Conservation (phyloP, 73 alveolate genomes). For the Tetrahymena malaccensis region DNA sequence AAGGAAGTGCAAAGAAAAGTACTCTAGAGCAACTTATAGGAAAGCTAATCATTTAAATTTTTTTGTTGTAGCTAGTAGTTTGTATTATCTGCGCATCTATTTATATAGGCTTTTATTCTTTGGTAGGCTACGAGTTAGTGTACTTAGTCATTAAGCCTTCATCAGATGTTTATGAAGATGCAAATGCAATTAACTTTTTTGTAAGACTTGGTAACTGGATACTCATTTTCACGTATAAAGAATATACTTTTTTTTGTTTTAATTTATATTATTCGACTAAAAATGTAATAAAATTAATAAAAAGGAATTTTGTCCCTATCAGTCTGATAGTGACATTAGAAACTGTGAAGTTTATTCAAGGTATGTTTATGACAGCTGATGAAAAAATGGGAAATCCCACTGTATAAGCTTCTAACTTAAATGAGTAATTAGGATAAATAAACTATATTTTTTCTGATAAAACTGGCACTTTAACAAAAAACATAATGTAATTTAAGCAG, state of each 20-base stretch:
- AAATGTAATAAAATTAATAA: not conserved
- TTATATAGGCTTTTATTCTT: not conserved
- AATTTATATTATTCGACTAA: not conserved
- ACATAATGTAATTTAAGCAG: conserved; percentile 84
- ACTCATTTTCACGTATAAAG: conserved; percentile 6
- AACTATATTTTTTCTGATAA: conserved; percentile 86
- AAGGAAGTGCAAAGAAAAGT: conserved; percentile 19
- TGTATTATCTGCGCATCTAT: conserved; percentile 26
- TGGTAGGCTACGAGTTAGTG: not conserved
- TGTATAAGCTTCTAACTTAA: conserved; percentile 80
- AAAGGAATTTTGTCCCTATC: conserved; percentile 59
- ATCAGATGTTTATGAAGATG: not conserved
- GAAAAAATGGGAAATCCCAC: conserved; percentile 1
- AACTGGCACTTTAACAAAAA: conserved; percentile 92
- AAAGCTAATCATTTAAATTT: conserved; percentile 6
- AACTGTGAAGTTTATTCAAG: conserved; percentile 46
- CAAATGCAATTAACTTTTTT: conserved; percentile 36
- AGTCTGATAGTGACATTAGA: conserved; percentile 57
- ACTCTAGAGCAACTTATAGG: conserved; percentile 11
- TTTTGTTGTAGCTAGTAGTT: not conserved
- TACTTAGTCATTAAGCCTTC: not conserved
- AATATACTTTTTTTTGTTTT: not conserved
- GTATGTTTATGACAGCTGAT: conserved; percentile 46
- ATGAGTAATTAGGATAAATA: conserved; percentile 92
- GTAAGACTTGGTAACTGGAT: conserved; percentile 71